phyloP scores from a whole-genome alignment of 2,329 filamentous ascomycete species.

The Plectosphaerella plurivora region DNA sequence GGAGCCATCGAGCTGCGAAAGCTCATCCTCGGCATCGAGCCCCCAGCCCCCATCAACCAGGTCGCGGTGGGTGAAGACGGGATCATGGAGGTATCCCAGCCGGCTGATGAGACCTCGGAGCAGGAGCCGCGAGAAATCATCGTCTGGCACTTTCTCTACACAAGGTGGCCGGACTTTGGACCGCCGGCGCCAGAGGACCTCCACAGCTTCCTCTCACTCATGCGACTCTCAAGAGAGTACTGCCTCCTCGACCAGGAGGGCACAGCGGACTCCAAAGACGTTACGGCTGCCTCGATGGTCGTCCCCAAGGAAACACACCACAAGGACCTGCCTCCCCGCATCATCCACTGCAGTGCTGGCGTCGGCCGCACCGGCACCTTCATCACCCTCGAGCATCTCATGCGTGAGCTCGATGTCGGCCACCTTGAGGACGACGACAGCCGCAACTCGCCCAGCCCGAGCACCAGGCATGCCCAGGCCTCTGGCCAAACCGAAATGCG shows the following conservation, averaged over 20 bases:
- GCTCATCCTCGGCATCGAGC: conserved; percentile 52
- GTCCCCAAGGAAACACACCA: neutral
- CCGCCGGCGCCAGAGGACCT: conserved; percentile 69
- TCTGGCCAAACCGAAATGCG: conserved; percentile 15
- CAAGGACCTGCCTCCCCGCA: conserved; percentile 54
- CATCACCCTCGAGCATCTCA: conserved; percentile 88
- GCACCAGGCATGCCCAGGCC: conserved; percentile 16
- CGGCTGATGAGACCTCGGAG: conserved; percentile 22
- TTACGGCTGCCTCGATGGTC: conserved; percentile 12
- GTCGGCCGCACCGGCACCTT: conserved; percentile 94
- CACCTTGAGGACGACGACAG: conserved; percentile 49
- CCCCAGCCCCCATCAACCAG: neutral
- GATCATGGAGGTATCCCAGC: neutral
- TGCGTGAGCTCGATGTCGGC: conserved; percentile 75
- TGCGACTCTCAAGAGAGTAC: conserved; percentile 58
- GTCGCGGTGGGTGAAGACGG: neutral
- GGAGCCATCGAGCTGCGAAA: conserved; percentile 71
- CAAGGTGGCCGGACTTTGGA: conserved; percentile 85
- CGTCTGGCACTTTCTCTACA: conserved; percentile 83
- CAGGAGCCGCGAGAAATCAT: conserved; percentile 47
- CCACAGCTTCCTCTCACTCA: conserved; percentile 63
- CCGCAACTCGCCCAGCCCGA: conserved; percentile 11
- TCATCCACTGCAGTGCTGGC: conserved; percentile 85
- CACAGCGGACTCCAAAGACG: conserved; percentile 49
- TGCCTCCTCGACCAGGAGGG: neutral